A percentile compares a stretch with the other conserved stretches of the same genome.
These are phyloP conservation scores for Pythium monospermum DNA, from an alignment of 352 stramenopile genomes.

Conservation along the genomic window DNA sequence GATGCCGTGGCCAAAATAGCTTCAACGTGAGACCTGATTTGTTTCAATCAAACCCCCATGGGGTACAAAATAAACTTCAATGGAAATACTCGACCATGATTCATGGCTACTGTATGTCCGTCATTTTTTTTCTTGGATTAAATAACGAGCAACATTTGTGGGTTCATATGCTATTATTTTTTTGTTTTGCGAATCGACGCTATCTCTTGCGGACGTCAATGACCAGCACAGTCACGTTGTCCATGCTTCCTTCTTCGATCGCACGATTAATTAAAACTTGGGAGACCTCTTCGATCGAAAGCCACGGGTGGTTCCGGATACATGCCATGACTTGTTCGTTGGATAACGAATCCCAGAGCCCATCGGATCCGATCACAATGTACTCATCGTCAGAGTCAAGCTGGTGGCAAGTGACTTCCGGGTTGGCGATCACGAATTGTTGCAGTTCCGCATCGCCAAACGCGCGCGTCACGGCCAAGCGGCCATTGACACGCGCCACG, in stretches of 20 bases:
- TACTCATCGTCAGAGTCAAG: slow-evolving; percentile 57
- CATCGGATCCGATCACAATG: slow-evolving; percentile 72
- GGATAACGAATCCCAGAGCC: slow-evolving; percentile 66
- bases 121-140: no score
- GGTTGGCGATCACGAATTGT: slow-evolving; percentile 53
- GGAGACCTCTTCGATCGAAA: slow-evolving; percentile 53
- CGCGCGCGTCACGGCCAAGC: slow-evolving; percentile 54
- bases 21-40: no score
- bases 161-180: no score
- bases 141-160: slow-evolving; percentile 10
- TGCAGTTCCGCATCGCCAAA: slow-evolving; percentile 68
- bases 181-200: no score
- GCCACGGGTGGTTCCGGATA: slow-evolving; percentile 64
- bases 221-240: slow-evolving; percentile 77
- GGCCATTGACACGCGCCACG: slow-evolving; percentile 65
- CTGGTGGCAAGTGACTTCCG: slow-evolving; percentile 49
- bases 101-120: no score
- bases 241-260: slow-evolving; percentile 58
- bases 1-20: slow-evolving; percentile 11
- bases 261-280: slow-evolving; percentile 60
- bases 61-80: no score
- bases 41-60: no score
- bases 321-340: slow-evolving; percentile 62
- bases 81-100: no score
- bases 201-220: slow-evolving; percentile 52